Conservation (phyloP, 1,139 yeast species). For the Maudiozyma humilis region DNA sequence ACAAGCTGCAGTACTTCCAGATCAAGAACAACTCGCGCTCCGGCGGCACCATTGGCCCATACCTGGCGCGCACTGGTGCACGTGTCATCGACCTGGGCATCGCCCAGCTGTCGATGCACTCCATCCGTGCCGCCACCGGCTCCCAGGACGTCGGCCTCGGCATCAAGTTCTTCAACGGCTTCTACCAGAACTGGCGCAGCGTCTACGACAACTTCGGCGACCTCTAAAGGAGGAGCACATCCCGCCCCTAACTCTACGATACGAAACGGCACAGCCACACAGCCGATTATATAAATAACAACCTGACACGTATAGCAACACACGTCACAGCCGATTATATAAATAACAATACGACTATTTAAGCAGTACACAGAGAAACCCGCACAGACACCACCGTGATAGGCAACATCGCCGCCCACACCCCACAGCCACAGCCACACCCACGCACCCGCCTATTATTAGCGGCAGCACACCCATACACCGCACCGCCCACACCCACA, state of each 20-base stretch:
- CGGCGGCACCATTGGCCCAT: conserved; percentile 79
- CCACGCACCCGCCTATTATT: not conserved
- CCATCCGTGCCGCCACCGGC: conserved; percentile 70
- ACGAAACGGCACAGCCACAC: not conserved
- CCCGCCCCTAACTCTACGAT: not conserved
- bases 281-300: no score
- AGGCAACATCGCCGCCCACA: no score
- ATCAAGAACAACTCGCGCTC: conserved; percentile 64
- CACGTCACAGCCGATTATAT: no score
- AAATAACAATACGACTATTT: no score
- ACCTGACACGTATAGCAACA: no score
- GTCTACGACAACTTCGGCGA: conserved; percentile 41
- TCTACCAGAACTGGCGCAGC: conserved; percentile 52
- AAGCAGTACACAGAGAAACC: no score
- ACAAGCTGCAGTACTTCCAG: conserved; percentile 59
- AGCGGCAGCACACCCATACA: not conserved
- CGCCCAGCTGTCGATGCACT: conserved; percentile 75
- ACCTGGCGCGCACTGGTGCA: conserved; percentile 58
- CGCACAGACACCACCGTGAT: no score
- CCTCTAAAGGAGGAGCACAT: conserved; percentile 22
- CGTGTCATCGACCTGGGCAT: conserved; percentile 71
- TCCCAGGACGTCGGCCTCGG: conserved; percentile 63
- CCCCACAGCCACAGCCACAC: no score
- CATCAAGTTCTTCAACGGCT: conserved; percentile 53
- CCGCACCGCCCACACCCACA: not conserved